Conservation (phyloP, 345 rosid species). For the Xanthoceras sorbifolium region DNA sequence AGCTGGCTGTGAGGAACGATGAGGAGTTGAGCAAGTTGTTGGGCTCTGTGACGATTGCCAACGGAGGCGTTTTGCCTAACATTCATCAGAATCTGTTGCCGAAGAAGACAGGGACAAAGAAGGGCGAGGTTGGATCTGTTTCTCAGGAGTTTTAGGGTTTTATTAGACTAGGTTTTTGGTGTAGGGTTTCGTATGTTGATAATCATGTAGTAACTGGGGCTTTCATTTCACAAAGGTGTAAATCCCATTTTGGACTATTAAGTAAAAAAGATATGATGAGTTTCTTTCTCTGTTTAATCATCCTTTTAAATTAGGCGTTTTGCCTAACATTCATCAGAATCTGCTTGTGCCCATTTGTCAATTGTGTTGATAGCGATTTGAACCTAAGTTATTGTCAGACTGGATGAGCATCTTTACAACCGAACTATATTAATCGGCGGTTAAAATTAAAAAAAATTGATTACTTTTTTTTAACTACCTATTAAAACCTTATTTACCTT, state of each 20-base stretch:
- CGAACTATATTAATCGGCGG: too few species aligned
- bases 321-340: too few species aligned
- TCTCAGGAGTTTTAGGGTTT: conserved; percentile 55
- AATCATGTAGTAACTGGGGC: neutral
- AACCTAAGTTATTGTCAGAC: too few species aligned
- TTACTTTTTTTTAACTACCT: too few species aligned
- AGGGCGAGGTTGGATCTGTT: conserved; percentile 65
- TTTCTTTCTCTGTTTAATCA: neutral
- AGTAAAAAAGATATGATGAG: neutral
- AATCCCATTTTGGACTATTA: neutral
- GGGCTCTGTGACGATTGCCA: conserved; percentile 69
- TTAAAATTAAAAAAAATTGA: too few species aligned
- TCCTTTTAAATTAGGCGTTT: too few species aligned
- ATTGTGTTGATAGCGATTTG: too few species aligned
- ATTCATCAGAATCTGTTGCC: conserved; percentile 65
- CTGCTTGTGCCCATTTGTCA: too few species aligned
- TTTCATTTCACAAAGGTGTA: neutral
- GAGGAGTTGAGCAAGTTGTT: conserved; percentile 68
- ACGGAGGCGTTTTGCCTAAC: conserved; percentile 76
- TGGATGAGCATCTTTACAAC: too few species aligned
- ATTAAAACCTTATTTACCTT: too few species aligned
- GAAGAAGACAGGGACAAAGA: conserved; percentile 47
- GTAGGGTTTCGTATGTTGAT: conserved; percentile 4
- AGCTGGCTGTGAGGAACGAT: conserved; percentile 68
- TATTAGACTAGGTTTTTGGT: neutral